These are phyloP conservation scores for Sporothrix phasma DNA, from an alignment of 2,329 filamentous ascomycete species.

Conservation along the genomic window DNA sequence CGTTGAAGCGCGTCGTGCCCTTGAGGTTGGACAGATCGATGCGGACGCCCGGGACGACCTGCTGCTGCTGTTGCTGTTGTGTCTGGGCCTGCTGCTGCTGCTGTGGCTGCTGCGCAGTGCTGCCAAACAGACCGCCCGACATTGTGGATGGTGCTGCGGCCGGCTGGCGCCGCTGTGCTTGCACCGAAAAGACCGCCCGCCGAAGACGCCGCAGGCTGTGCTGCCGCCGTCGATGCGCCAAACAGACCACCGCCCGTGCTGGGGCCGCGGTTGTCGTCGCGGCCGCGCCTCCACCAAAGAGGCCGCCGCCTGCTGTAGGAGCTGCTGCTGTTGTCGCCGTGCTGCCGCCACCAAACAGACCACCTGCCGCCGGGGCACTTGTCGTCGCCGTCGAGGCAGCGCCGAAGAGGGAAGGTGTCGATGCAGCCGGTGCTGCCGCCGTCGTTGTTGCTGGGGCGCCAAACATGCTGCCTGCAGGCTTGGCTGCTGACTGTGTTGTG, in stretches of 20 bases:
- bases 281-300: neutral
- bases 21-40: slow-evolving; percentile 71
- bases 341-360: neutral
- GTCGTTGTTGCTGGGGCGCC: slow-evolving; percentile 11
- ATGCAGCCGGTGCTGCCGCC: slow-evolving; percentile 2
- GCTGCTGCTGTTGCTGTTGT: slow-evolving; percentile 38
- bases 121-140: slow-evolving; percentile 12
- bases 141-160: slow-evolving; percentile 3
- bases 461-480: slow-evolving; percentile 13
- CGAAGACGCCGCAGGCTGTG: slow-evolving; percentile 19
- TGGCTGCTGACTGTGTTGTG: slow-evolving; percentile 22
- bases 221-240: slow-evolving; percentile 19
- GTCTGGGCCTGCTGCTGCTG: slow-evolving; percentile 32
- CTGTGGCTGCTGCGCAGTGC: slow-evolving; percentile 12
- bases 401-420: slow-evolving; percentile 11
- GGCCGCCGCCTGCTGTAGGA: neutral
- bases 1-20: slow-evolving; percentile 83
- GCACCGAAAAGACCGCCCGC: slow-evolving; percentile 21
- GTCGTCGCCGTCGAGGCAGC: slow-evolving; percentile 1
- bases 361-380: neutral
- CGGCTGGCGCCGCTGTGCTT: neutral
- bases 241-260: slow-evolving; percentile 22
- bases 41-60: slow-evolving; percentile 59
- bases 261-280: neutral
- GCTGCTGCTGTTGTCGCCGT: neutral